Evolutionary conservation across 805 yeast species (phyloP), one percentile per base, ranked within the genome.

Genomic region (Alloascoidea hylecoeti): DNA sequence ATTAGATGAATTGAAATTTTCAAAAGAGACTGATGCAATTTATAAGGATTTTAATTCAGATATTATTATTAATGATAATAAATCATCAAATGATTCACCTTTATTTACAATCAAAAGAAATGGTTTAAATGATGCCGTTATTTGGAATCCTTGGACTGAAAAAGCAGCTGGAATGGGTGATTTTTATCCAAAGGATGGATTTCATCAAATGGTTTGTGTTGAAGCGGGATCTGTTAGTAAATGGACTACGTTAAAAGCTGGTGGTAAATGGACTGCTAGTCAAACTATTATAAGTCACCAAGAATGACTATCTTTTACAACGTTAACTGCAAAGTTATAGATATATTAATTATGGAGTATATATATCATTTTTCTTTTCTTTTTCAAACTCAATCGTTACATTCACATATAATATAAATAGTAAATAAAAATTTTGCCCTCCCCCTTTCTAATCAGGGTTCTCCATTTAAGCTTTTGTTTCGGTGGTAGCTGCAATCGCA

Each of bases 131-230:
- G 81, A 75, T 45, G 61, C 70, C 27, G 97, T 92, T 36, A 96
- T 92, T 39, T 92, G 98, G 98, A 92, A 92, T 58, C 98, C 98
- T 28, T 92, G 97, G 98, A 64, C 72, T 46, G 69, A 79, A 40
- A 83, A 81, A 56, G 72, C 92, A n/a, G 64, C 61, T 16, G 77
- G 79, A 2, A 83, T 92, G 89, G 77, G 65, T 33, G 98, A 92
- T 60, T 92, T 89, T 51, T 70, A 67, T 48, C 98, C 97, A 37
- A 84, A 82, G 54, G 57, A 60, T 39, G 97, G 96, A 4, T 92
- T 66, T 63, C 68, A 75, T 46, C 65, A 78, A 35, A 89, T 92
- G 97, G 73, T 92, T 41, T 92, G 98, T 60, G 71, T 92, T 41
- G 98, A 92, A 58, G 94, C 96, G 2, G 98, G 98, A 34, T 68